These are phyloP conservation scores for Dianthus caryophyllus DNA, from an alignment of 148 eudicot genomes.

Conservation along the genomic window DNA sequence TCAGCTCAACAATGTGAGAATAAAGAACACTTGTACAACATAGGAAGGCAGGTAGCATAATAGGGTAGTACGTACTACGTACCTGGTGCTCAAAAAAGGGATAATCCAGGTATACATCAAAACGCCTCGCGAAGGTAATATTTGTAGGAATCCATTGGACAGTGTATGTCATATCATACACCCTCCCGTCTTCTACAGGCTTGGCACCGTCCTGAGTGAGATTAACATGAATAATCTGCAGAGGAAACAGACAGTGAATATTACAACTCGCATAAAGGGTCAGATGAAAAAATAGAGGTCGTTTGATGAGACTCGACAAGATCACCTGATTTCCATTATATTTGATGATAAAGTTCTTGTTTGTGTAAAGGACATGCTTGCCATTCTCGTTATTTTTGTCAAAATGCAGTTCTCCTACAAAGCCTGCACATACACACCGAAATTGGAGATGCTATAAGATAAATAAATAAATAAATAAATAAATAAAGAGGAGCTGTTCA, in stretches of 20 bases:
- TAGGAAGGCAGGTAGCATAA: background rate
- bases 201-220: constrained; percentile 78
- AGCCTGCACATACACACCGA: constrained; percentile 36
- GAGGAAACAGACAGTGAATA: background rate
- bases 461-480: no score
- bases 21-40: background rate
- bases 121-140: constrained; percentile 63
- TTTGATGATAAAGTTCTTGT: constrained; percentile 51
- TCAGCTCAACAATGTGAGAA: constrained; percentile 5
- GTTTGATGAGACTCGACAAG: background rate
- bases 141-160: constrained; percentile 69
- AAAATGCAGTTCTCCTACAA: constrained; percentile 69
- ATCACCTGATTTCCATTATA: constrained; percentile 70
- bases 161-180: constrained; percentile 70
- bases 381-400: constrained; percentile 57
- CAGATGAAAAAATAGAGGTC: background rate
- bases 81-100: constrained; percentile 98
- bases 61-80: constrained; percentile 11
- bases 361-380: constrained; percentile 67
- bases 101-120: constrained; percentile 89
- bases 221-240: constrained; percentile 93
- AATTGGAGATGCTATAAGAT: background rate
- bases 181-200: constrained; percentile 64
- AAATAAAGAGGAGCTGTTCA: background rate
- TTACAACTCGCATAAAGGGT: background rate